These are phyloP conservation scores for Talaromyces proteolyticus DNA, from an alignment of 495 filamentous ascomycete species.

Conservation along the genomic window DNA sequence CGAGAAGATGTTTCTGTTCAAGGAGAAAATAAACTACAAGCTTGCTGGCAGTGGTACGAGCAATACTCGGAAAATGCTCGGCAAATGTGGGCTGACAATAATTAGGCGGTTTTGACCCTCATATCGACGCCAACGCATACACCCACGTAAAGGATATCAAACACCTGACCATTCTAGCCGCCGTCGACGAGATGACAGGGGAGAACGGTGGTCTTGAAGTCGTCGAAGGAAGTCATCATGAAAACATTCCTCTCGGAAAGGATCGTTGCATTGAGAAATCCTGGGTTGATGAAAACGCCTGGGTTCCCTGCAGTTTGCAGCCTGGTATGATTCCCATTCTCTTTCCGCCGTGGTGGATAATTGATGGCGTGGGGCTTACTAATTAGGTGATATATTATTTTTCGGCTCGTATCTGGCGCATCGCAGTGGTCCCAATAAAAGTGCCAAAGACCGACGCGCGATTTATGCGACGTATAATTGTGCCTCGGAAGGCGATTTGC, in stretches of 20 bases:
- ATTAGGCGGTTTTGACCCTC: constrained; percentile 32
- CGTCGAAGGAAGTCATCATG: constrained; percentile 32
- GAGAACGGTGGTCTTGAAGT: constrained; percentile 40
- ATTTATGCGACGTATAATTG: constrained; percentile 43
- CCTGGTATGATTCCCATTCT: constrained; percentile 16
- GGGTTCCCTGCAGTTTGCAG: constrained; percentile 32
- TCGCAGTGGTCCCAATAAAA: constrained; percentile 34
- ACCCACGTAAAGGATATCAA: constrained; percentile 42
- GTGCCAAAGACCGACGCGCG: constrained; percentile 27
- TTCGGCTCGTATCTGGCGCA: constrained; percentile 42
- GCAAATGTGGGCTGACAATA: neutral
- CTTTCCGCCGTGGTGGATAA: neutral
- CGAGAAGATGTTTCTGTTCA: constrained; percentile 43
- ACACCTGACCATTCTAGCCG: constrained; percentile 36
- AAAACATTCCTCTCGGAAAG: constrained; percentile 29
- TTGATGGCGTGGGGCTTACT: neutral
- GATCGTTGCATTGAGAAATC: constrained; percentile 32
- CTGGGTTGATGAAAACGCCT: constrained; percentile 33
- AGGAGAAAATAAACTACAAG: constrained; percentile 45
- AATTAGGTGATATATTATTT: constrained; percentile 33
- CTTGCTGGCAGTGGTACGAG: constrained; percentile 28
- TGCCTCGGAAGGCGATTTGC: constrained; percentile 32
- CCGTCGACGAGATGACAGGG: constrained; percentile 32
- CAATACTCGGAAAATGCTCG: neutral
- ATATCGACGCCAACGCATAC: constrained; percentile 42